A percentile compares a stretch with the other conserved stretches of the same genome.
Conservation (phyloP, 2,329 filamentous ascomycete genomes). For the Colletotrichum simmondsii region DNA sequence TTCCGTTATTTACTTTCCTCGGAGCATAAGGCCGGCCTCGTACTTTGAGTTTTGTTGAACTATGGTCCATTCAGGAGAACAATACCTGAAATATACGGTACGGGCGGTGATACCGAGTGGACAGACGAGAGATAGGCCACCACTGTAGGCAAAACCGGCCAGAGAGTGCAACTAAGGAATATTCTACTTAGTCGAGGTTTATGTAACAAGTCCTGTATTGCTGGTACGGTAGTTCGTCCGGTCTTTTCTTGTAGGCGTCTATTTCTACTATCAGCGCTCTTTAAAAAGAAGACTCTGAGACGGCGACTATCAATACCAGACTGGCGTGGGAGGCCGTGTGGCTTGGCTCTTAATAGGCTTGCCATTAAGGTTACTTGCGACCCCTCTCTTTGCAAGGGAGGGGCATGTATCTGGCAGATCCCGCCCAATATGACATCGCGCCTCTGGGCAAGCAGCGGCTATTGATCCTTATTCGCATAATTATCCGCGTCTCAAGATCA, state of each 20-base stretch:
- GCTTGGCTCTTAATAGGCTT: background rate
- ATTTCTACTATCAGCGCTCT: background rate
- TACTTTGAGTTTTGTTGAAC: background rate
- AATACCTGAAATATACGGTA: too few relatives aligned
- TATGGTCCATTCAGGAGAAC: background rate
- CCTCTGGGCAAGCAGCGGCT: background rate
- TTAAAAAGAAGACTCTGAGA: slow-evolving; percentile 1
- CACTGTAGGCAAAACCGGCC: background rate
- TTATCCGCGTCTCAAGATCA: background rate
- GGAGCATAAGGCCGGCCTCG: slow-evolving; percentile 40
- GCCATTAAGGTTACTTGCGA: background rate
- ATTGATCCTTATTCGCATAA: background rate
- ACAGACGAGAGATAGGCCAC: too few relatives aligned
- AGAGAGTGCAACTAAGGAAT: background rate
- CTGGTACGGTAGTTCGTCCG: background rate
- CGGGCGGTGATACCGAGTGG: background rate
- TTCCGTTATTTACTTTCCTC: slow-evolving; percentile 55
- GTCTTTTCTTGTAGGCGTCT: background rate
- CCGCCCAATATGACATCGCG: background rate
- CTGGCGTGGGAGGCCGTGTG: background rate
- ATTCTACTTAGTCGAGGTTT: too few relatives aligned
- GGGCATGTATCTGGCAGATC: background rate
- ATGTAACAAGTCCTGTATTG: too few relatives aligned
- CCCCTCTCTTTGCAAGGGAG: background rate
- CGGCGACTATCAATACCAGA: background rate